These are phyloP conservation scores for Solanum infundibuliforme DNA, from an alignment of 257 asterid genomes.

Conservation along the genomic window DNA sequence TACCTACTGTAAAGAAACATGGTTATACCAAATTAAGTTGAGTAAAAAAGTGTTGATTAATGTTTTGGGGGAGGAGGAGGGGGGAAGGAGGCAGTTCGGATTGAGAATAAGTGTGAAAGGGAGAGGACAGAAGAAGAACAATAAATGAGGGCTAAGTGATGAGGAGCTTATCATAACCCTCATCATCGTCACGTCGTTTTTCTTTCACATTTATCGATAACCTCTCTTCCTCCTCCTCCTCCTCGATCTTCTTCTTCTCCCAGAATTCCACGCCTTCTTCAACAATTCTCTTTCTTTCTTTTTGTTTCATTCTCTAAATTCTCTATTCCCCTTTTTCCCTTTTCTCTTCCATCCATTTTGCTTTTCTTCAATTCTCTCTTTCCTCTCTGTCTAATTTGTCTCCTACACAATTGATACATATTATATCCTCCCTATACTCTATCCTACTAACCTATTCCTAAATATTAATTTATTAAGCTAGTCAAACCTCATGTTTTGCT, in stretches of 20 bases:
- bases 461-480: background rate
- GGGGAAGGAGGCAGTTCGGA: constrained; percentile 70
- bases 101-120: constrained; percentile 87
- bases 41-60: background rate
- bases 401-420: background rate
- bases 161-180: constrained; percentile 89
- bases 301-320: background rate
- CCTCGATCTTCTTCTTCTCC: background rate
- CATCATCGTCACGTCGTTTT: constrained; percentile 95
- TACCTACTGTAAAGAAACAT: background rate
- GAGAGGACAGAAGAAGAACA: constrained; percentile 53
- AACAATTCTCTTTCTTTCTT: background rate
- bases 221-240: background rate
- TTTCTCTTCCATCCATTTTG: background rate
- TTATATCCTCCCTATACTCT: no score
- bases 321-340: background rate
- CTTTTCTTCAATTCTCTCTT: background rate
- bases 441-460: background rate
- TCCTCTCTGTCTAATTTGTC: constrained; percentile 1
- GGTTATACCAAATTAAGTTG: background rate
- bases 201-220: constrained; percentile 46
- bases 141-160: constrained; percentile 67
- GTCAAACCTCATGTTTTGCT: constrained; percentile 31
- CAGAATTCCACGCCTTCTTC: constrained; percentile 53
- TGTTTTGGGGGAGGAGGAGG: background rate